A percentile compares a stretch with the other conserved stretches of the same genome.
phyloP scores from a whole-genome alignment of 805 yeast species.

The Alloascoidea hylecoeti region DNA sequence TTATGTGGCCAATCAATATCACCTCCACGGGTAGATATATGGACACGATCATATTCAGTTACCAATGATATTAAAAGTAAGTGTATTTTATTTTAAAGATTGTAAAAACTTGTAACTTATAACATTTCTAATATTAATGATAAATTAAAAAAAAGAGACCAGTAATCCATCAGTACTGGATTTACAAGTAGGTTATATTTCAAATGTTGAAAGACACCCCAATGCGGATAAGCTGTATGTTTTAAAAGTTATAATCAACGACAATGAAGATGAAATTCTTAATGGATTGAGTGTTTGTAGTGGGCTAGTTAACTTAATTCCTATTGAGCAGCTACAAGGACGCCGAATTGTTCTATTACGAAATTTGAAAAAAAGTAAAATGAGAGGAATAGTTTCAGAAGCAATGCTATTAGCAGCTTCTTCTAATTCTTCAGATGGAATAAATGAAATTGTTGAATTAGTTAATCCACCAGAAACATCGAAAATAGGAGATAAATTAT shows the following conservation, averaged over 20 bases:
- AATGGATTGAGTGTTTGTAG: conserved; percentile 36
- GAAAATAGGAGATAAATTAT: conserved; percentile 23
- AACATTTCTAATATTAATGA: no score
- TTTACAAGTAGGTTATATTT: conserved; percentile 34
- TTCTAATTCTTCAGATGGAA: conserved; percentile 1
- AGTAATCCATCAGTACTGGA: no score
- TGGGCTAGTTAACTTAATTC: conserved; percentile 35
- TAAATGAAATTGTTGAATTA: conserved; percentile 24
- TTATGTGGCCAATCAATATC: no score
- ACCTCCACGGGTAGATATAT: no score
- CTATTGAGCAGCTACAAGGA: conserved; percentile 22
- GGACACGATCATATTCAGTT: no score
- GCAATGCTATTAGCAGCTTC: conserved; percentile 60
- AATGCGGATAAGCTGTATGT: conserved; percentile 48
- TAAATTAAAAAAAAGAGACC: no score
- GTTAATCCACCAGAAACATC: conserved; percentile 28
- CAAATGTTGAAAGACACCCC: conserved; percentile 31
- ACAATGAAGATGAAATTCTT: conserved; percentile 6
- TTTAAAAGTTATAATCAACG: conserved; percentile 23
- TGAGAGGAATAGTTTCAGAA: conserved; percentile 47
- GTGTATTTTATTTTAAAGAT: no score
- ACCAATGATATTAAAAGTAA: no score
- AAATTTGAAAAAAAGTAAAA: conserved; percentile 45
- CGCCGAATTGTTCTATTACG: conserved; percentile 35
- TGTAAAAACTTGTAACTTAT: no score